These are phyloP conservation scores for Spathaspora hagerdaliae DNA, from an alignment of 805 yeast species.

Conservation along the genomic window DNA sequence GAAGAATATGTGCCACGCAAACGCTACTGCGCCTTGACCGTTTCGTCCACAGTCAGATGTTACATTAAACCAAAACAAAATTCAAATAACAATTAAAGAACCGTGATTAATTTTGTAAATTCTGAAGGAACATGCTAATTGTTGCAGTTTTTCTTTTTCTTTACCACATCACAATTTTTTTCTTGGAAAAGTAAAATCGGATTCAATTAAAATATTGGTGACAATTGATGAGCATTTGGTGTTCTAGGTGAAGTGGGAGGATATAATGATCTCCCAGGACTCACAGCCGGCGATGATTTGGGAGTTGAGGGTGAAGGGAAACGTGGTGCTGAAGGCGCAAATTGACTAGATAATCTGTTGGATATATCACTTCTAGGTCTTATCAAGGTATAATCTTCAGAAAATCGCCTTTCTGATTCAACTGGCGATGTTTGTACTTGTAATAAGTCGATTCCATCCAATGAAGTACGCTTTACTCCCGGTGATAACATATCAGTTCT, in stretches of 20 bases:
- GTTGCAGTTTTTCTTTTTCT: too few relatives aligned
- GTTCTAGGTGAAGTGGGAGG: not conserved
- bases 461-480: slow-evolving; percentile 18
- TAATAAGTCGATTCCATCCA: slow-evolving; percentile 7
- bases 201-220: not conserved
- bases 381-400: not conserved
- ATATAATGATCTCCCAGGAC: not conserved
- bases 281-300: not conserved
- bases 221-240: slow-evolving; percentile 3
- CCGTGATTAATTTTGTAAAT: too few relatives aligned
- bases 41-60: too few relatives aligned
- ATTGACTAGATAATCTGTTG: not conserved
- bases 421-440: slow-evolving; percentile 1
- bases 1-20: too few relatives aligned
- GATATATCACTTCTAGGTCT: not conserved
- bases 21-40: too few relatives aligned
- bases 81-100: too few relatives aligned
- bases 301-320: not conserved
- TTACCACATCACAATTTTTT: too few relatives aligned
- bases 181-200: too few relatives aligned
- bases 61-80: too few relatives aligned
- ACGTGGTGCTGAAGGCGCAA: not conserved
- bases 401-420: not conserved
- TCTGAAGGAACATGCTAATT: too few relatives aligned
- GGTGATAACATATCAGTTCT: slow-evolving; percentile 42